phyloP scores from a whole-genome alignment of 2,329 filamentous ascomycete species.

The Pseudogymnoascus sp. region DNA sequence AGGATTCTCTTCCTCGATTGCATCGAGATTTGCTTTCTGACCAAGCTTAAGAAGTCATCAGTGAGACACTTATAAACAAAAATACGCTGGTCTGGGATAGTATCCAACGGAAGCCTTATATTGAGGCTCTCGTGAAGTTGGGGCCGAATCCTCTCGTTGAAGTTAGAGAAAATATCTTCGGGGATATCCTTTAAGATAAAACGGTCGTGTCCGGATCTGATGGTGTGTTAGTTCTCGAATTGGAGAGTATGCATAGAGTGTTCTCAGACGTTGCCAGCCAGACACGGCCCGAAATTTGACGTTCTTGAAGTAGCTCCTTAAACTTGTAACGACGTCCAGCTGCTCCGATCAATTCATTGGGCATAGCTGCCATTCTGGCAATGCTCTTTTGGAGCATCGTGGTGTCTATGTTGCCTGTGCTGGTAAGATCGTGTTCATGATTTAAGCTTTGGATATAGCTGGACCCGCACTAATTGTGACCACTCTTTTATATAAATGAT shows the following conservation, averaged over 20 bases:
- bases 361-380: conserved; percentile 17
- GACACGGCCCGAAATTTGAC: conserved; percentile 27
- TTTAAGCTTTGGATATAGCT: background rate
- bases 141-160: conserved; percentile 21
- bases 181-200: conserved; percentile 13
- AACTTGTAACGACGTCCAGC: conserved; percentile 27
- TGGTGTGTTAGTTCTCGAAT: background rate
- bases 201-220: conserved; percentile 12
- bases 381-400: conserved; percentile 11
- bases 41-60: conserved; percentile 12
- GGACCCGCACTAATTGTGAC: background rate
- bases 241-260: too few species aligned
- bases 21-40: conserved; percentile 12
- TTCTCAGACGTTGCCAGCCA: conserved; percentile 27
- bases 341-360: conserved; percentile 21
- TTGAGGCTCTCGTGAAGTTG: conserved; percentile 16
- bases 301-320: conserved; percentile 29
- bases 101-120: conserved; percentile 7
- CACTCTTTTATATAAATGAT: background rate
- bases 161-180: conserved; percentile 11
- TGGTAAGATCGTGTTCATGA: background rate
- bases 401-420: background rate
- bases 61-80: conserved; percentile 13
- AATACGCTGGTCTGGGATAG: conserved; percentile 4
- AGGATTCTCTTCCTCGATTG: conserved; percentile 12